phyloP scores from a whole-genome alignment of 2,329 filamentous ascomycete genomes.

The Fusarium acutatum region DNA sequence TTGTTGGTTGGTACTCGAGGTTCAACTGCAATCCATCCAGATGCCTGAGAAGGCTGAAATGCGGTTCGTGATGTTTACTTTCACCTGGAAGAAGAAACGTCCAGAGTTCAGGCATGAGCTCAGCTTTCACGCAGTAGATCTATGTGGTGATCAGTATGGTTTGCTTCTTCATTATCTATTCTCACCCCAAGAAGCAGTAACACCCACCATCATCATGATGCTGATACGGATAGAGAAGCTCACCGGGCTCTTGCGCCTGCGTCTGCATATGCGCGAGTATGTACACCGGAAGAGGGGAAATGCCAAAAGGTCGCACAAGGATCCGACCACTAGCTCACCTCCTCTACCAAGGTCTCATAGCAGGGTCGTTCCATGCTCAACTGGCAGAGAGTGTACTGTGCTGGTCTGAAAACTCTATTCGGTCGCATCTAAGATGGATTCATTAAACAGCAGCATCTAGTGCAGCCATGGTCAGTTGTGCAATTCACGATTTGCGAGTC shows the following conservation, averaged over 20 bases:
- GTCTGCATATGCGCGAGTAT: conserved; percentile 37
- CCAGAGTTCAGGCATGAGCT: background rate
- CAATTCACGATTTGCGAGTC: conserved; percentile 36
- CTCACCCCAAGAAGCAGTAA: conserved; percentile 29
- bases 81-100: background rate
- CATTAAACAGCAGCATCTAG: conserved; percentile 40
- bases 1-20: conserved; percentile 13
- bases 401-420: conserved; percentile 32
- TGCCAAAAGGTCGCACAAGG: conserved; percentile 33
- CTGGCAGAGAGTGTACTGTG: conserved; percentile 35
- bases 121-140: conserved; percentile 21
- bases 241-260: conserved; percentile 33
- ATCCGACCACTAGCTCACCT: conserved; percentile 29
- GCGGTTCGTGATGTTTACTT: background rate
- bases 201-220: conserved; percentile 18
- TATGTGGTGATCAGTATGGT: conserved; percentile 19
- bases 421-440: conserved; percentile 36
- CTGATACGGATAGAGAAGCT: conserved; percentile 26
- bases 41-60: conserved; percentile 23
- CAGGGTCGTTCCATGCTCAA: conserved; percentile 36
- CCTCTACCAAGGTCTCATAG: conserved; percentile 30
- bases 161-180: conserved; percentile 14
- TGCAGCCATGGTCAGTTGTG: conserved; percentile 29
- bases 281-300: conserved; percentile 34
- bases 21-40: conserved; percentile 8